These are phyloP conservation scores for Coccomyxa subellipsoidea DNA, from an alignment of 163 green algal species.

Conservation along the genomic window DNA sequence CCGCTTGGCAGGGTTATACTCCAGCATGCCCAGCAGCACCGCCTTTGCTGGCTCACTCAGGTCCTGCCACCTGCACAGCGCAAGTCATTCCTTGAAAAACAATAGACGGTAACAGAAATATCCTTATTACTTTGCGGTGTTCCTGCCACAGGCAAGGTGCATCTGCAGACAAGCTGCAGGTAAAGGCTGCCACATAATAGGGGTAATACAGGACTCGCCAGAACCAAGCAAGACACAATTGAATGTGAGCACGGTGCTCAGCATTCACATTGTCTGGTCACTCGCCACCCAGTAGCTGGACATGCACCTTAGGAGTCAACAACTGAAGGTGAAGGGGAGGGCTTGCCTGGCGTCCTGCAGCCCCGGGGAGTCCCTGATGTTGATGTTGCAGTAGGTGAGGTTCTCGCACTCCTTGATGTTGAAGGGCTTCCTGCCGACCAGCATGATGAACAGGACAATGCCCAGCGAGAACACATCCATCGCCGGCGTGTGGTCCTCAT, in stretches of 20 bases:
- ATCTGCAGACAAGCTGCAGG: background rate
- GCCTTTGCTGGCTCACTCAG: slow-evolving; percentile 52
- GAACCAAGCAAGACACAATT: background rate
- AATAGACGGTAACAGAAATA: too few relatives aligned
- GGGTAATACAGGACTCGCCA: background rate
- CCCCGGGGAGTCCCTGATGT: slow-evolving; percentile 36
- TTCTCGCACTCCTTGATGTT: slow-evolving; percentile 54
- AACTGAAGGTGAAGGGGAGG: too few relatives aligned
- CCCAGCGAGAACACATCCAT: slow-evolving; percentile 69
- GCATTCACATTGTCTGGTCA: too few relatives aligned
- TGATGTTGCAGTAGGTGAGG: slow-evolving; percentile 51
- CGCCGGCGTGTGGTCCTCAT: slow-evolving; percentile 36
- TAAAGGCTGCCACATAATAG: too few relatives aligned
- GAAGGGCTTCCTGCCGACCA: slow-evolving; percentile 75
- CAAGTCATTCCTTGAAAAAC: too few relatives aligned
- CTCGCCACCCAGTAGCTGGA: too few relatives aligned
- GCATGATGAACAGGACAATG: slow-evolving; percentile 71
- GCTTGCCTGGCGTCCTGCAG: slow-evolving; percentile 34
- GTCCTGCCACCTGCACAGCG: slow-evolving; percentile 31
- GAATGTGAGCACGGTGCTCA: background rate
- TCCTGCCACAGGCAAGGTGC: background rate
- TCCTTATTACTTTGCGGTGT: too few relatives aligned
- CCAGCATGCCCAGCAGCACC: slow-evolving; percentile 62
- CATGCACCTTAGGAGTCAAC: too few relatives aligned
- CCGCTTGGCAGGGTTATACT: slow-evolving; percentile 46